These are phyloP conservation scores for Aspergillus haitiensis DNA, from an alignment of 495 filamentous ascomycete species.

Conservation along the genomic window DNA sequence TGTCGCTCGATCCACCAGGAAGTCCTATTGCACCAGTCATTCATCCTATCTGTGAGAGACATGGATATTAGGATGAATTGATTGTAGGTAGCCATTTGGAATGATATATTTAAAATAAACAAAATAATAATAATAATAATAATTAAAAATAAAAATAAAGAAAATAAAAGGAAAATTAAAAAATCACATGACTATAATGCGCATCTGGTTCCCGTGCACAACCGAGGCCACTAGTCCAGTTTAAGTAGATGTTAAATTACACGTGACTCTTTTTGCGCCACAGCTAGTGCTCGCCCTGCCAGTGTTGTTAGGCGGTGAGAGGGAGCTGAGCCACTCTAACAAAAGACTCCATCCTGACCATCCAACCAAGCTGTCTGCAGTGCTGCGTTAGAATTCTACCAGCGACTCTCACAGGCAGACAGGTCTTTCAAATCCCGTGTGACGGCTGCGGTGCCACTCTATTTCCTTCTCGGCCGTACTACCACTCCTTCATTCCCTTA, in stretches of 20 bases:
- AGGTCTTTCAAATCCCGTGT: constrained; percentile 6
- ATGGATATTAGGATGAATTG: no score
- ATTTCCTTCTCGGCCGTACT: neutral
- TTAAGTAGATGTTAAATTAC: neutral
- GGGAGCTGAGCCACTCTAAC: constrained; percentile 11
- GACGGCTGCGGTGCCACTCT: neutral
- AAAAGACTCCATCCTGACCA: constrained; percentile 17
- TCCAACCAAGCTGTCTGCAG: constrained; percentile 5
- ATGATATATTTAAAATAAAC: no score
- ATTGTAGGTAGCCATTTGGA: no score
- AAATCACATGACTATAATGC: neutral
- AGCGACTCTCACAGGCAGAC: constrained; percentile 3
- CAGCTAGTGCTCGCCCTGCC: neutral
- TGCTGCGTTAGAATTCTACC: constrained; percentile 12
- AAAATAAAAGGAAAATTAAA: no score
- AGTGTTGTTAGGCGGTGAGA: constrained; percentile 16
- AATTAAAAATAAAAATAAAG: no score
- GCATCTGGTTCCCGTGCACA: neutral
- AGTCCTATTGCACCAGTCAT: neutral
- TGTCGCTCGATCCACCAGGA: neutral
- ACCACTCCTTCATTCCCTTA: neutral
- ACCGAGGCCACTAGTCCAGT: neutral
- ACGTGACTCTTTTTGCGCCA: neutral
- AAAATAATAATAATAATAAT: no score
- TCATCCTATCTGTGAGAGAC: no score